These are phyloP conservation scores for Epichloe festucae DNA, from an alignment of 2,329 filamentous ascomycete species.

Conservation along the genomic window DNA sequence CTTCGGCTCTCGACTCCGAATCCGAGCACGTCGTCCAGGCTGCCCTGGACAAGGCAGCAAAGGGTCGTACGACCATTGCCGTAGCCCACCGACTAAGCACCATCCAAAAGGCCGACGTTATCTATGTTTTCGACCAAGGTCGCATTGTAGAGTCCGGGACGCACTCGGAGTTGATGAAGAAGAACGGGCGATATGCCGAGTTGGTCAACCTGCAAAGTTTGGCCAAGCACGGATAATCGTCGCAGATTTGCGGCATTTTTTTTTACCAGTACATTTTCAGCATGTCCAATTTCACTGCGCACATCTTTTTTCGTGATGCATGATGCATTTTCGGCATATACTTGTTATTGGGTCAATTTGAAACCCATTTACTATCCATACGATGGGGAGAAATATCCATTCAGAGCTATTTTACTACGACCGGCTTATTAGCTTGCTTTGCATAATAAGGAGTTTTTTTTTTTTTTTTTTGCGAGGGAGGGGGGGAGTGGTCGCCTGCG, in stretches of 20 bases:
- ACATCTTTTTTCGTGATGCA: no score
- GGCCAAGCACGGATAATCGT: slow-evolving; percentile 36
- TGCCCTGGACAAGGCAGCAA: slow-evolving; percentile 68
- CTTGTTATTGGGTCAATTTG: neutral
- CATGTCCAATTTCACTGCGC: no score
- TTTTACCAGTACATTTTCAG: no score
- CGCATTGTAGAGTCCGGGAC: slow-evolving; percentile 74
- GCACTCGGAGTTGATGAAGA: slow-evolving; percentile 58
- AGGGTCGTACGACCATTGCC: slow-evolving; percentile 80
- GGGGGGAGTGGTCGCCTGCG: no score
- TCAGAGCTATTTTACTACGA: neutral
- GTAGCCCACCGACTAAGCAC: slow-evolving; percentile 87
- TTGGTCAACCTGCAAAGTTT: slow-evolving; percentile 70
- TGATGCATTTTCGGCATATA: neutral
- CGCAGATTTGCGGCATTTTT: neutral
- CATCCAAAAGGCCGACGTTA: slow-evolving; percentile 87
- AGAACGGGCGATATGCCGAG: slow-evolving; percentile 62
- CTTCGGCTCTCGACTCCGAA: slow-evolving; percentile 63
- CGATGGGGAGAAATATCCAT: neutral
- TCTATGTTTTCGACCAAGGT: slow-evolving; percentile 93
- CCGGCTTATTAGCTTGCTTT: slow-evolving; percentile 1
- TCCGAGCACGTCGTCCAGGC: slow-evolving; percentile 70
- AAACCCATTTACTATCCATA: neutral
- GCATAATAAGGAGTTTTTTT: neutral
- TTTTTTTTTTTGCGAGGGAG: no score